Evolutionary conservation across 2,329 filamentous ascomycete genomes (phyloP).

Genomic region (Hypoxylon sp.): DNA sequence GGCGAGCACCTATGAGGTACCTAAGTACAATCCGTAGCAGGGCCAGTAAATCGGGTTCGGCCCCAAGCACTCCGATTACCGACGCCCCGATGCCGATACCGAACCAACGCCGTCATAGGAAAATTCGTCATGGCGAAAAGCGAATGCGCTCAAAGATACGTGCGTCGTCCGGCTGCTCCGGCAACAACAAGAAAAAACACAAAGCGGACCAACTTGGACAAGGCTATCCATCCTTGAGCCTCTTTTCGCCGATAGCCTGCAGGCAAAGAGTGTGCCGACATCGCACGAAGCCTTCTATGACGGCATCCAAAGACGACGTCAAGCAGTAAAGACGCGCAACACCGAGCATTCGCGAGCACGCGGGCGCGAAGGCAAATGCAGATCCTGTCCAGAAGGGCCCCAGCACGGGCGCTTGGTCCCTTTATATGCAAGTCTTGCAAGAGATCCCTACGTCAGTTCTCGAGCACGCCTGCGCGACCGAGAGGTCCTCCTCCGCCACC

Average conservation of each 20-base stretch:
- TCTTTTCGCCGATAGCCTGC: neutral
- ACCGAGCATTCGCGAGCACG: neutral
- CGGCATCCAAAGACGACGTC: neutral
- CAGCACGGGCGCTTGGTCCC: conserved; percentile 2
- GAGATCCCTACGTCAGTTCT: conserved; percentile 32
- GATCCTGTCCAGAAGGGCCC: conserved; percentile 18
- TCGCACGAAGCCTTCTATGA: neutral
- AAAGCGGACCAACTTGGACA: neutral
- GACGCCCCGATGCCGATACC: conserved; percentile 16
- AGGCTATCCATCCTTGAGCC: neutral
- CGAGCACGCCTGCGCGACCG: conserved; percentile 32
- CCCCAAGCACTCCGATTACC: conserved; percentile 19
- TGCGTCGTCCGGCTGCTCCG: conserved; percentile 16
- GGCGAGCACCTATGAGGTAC: neutral
- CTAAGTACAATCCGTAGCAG: neutral
- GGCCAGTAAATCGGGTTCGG: conserved; percentile 9
- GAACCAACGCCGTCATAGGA: conserved; percentile 13
- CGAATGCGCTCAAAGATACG: conserved; percentile 7
- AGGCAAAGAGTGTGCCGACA: neutral
- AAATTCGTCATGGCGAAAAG: conserved; percentile 5
- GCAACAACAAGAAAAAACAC: neutral
- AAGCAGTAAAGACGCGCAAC: neutral
- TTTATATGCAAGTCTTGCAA: conserved; percentile 45
- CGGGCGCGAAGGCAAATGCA: conserved; percentile 6
- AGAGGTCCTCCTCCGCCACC: conserved; percentile 52